phyloP scores from a whole-genome alignment of 1,284 basidiomycete genomes.

The Tilletiaria anomala region DNA sequence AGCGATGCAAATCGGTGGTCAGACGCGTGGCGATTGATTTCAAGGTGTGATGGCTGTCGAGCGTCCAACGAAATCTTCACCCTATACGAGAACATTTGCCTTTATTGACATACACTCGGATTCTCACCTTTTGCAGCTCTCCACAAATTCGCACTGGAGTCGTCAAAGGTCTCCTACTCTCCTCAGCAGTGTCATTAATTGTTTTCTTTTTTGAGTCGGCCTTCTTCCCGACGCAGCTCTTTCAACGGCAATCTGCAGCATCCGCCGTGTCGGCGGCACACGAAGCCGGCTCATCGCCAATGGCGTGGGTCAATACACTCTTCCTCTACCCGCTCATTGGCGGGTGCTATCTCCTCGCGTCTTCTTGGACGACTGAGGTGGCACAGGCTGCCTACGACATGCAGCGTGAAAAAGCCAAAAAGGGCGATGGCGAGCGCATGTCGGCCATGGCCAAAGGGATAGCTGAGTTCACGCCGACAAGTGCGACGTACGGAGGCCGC shows the following conservation, averaged over 20 bases:
- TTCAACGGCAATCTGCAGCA: constrained; percentile 5
- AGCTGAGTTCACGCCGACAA: not conserved
- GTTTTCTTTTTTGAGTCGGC: constrained; percentile 35
- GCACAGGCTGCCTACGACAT: constrained; percentile 25
- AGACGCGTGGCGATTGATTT: constrained; percentile 10
- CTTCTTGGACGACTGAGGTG: constrained; percentile 33
- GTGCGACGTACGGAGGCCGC: not conserved
- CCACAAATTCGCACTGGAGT: constrained; percentile 21
- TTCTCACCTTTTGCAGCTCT: constrained; percentile 9
- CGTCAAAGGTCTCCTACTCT: constrained; percentile 29
- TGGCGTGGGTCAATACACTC: not conserved
- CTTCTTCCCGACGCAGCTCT: constrained; percentile 28
- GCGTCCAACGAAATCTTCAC: no score
- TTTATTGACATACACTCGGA: not conserved
- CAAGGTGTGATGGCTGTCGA: constrained; percentile 2
- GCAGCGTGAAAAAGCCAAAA: not conserved
- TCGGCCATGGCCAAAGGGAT: no score
- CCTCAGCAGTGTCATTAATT: constrained; percentile 18
- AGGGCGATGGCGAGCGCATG: not conserved
- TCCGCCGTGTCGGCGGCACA: no score
- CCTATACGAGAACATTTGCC: not conserved
- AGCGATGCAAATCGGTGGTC: constrained; percentile 24
- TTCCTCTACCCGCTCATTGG: constrained; percentile 7
- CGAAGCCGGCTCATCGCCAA: not conserved
- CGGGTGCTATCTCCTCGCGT: constrained; percentile 30